Base-by-base conservation (phyloP, 306 rosid genomes). In the Abrus precatorius region DNA sequence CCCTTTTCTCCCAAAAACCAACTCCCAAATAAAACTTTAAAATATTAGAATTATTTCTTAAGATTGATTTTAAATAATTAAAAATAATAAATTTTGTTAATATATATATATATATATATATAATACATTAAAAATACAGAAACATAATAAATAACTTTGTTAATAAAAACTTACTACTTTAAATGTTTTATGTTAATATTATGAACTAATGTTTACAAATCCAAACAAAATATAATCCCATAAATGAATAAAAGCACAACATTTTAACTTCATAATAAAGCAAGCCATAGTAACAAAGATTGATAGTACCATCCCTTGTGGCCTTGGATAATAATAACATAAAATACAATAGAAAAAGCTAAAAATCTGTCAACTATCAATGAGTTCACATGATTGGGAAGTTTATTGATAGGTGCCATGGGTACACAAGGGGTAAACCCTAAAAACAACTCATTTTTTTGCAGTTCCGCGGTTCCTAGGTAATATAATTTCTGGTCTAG, bases 401-500 rank as follows among this genome's bases (percentile, higher is more conserved):
- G 75, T 74, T 86, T 82, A 84, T 89, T 86, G 63, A 77, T 57
- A 57, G 64, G 79, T 61, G 85, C 41, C 72, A 68, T 32, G 77
- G 82, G 80, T 83, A 81, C 87, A 83, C 73, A 65, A 50, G 77
- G 56, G 76, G 67, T 53, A 64, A 80, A 77, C 75, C 81, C 64
- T 72, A 55, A 70, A 56, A 72, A 85, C 82, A 80, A 85, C 86
- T 85, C 82, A 79, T 77, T 84, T 72, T 61, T 72, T 55, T 62
- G 75, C 47, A 85, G 86, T 76, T 87, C 80, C 48, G 76, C 81
- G 80, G 68, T 49, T 79, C 80, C 89, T 84, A 88, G 13, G 83
- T 74, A 85, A 83, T 86, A 85, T 78, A 88, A 85, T 78, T 74
- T 85, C 36, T 72, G 78, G 79, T 83, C 89, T 85, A 80, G 75